These are phyloP conservation scores for Pittosporum tobira DNA, from an alignment of 129 eudicot species.

Conservation along the genomic window DNA sequence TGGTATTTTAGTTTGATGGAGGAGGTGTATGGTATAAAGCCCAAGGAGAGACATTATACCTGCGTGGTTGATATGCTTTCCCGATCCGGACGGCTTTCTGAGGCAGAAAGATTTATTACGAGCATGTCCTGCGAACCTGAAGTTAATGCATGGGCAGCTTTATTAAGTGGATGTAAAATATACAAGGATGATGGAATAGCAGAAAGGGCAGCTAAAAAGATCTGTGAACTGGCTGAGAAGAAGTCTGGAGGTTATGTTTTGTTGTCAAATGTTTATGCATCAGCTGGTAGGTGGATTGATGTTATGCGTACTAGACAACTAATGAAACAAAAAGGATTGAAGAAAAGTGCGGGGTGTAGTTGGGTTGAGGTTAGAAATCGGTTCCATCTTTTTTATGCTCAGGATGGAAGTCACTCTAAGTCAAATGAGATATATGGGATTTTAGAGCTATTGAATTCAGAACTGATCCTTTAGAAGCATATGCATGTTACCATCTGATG, in stretches of 20 bases:
- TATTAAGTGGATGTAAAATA: constrained; percentile 57
- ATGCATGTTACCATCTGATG: not conserved
- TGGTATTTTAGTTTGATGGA: constrained; percentile 53
- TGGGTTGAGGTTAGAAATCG: constrained; percentile 62
- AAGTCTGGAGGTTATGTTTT: constrained; percentile 56
- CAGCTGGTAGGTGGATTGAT: constrained; percentile 61
- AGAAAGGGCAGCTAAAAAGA: constrained; percentile 33
- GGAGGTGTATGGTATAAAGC: constrained; percentile 33
- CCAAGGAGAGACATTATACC: constrained; percentile 50
- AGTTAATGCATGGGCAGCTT: constrained; percentile 57
- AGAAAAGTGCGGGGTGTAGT: constrained; percentile 64
- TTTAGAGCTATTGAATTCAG: constrained; percentile 35
- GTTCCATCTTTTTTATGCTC: constrained; percentile 47
- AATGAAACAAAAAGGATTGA: constrained; percentile 57
- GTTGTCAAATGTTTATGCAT: constrained; percentile 54
- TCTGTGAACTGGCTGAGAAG: constrained; percentile 37
- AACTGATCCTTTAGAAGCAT: constrained; percentile 21
- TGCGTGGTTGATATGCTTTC: constrained; percentile 62
- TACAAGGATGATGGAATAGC: constrained; percentile 35
- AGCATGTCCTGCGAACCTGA: constrained; percentile 56
- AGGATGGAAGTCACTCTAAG: constrained; percentile 39
- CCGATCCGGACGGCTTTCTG: constrained; percentile 51
- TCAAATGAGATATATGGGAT: constrained; percentile 35
- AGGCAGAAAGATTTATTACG: constrained; percentile 44
- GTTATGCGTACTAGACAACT: constrained; percentile 43